Conservation (phyloP, 805 yeast genomes). For the Teunomyces stri region DNA sequence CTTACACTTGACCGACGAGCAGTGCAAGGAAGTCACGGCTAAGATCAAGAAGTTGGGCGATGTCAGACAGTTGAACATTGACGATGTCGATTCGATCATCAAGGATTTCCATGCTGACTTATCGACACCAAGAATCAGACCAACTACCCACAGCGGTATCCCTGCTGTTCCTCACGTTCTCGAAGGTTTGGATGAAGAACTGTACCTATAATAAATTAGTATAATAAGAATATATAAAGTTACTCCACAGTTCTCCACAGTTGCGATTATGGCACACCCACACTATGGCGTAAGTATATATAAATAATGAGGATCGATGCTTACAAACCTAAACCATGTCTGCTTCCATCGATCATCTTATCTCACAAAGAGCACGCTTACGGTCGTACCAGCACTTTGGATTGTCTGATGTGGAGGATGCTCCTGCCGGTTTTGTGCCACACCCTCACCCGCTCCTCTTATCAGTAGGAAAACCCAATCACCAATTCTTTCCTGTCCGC, state of each 20-base stretch:
- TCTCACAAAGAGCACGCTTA: slow-evolving; percentile 4
- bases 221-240: not conserved
- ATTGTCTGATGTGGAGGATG: not conserved
- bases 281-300: not conserved
- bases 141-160: slow-evolving; percentile 4
- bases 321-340: not conserved
- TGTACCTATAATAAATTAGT: not conserved
- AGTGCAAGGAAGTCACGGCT: slow-evolving; percentile 89
- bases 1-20: slow-evolving; percentile 83
- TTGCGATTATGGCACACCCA: not conserved
- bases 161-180: slow-evolving; percentile 10
- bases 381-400: slow-evolving; percentile 8
- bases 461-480: slow-evolving; percentile 7
- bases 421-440: slow-evolving; percentile 8
- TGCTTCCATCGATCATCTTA: slow-evolving; percentile 5
- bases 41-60: slow-evolving; percentile 95
- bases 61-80: slow-evolving; percentile 89
- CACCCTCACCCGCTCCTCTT: slow-evolving; percentile 8
- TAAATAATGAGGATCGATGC: not conserved
- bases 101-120: slow-evolving; percentile 86
- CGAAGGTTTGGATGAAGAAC: slow-evolving; percentile 10
- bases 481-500: slow-evolving; percentile 8
- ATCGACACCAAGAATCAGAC: slow-evolving; percentile 45
- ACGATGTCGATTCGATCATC: slow-evolving; percentile 95
- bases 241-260: not conserved